Evolutionary conservation across 371 early-diverging fungal genomes (phyloP).

Genomic region (Funneliformis caledonium): DNA sequence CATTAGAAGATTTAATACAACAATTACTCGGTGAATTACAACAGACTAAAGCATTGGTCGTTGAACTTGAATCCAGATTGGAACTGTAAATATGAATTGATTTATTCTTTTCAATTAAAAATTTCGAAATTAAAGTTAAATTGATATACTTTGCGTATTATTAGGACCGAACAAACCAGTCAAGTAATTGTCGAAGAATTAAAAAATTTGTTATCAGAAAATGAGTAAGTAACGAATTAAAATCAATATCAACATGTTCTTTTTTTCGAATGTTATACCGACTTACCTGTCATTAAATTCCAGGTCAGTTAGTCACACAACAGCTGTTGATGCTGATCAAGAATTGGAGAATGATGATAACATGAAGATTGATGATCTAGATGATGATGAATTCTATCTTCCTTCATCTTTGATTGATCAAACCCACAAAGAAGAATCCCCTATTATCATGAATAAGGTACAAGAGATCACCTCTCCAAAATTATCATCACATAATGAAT

Average conservation of each 20-base stretch:
- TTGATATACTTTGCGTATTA: not conserved
- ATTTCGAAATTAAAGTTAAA: not conserved
- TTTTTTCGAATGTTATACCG: not conserved
- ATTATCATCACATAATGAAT: not conserved
- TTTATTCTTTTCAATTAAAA: not conserved
- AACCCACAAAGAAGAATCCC: not conserved
- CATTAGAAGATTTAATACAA: not conserved
- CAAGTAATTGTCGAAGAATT: constrained; percentile 9
- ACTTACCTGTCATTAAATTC: not conserved
- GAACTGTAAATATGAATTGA: not conserved
- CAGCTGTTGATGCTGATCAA: constrained; percentile 1
- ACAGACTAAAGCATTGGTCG: constrained; percentile 1
- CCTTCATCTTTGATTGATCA: not conserved
- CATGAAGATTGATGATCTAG: not conserved
- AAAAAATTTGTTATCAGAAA: constrained; percentile 11
- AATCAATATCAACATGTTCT: too few relatives aligned
- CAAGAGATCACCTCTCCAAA: not conserved
- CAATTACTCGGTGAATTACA: constrained; percentile 1
- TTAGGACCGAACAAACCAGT: constrained; percentile 21
- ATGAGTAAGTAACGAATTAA: not conserved
- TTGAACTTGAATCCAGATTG: constrained; percentile 9
- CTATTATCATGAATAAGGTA: not conserved
- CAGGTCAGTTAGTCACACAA: constrained; percentile 1
- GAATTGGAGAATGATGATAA: not conserved
- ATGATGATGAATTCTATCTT: not conserved